These are phyloP conservation scores for Echria macrotheca DNA, from an alignment of 495 filamentous ascomycete species.

Conservation along the genomic window DNA sequence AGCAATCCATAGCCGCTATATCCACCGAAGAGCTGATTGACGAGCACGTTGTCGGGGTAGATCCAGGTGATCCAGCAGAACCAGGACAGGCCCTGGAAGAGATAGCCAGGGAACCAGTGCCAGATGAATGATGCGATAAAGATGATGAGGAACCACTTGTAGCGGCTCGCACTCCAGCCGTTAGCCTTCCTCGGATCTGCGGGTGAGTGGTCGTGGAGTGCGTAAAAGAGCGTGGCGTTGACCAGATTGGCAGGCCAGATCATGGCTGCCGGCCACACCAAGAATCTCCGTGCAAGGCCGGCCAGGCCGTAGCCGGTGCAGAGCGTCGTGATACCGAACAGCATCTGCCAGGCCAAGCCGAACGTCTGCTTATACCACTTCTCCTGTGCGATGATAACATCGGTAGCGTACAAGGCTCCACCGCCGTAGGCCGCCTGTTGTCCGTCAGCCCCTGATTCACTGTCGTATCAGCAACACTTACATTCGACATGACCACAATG, in stretches of 20 bases:
- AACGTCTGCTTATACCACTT: slow-evolving; percentile 34
- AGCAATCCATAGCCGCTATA: slow-evolving; percentile 54
- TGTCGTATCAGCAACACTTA: too few relatives aligned
- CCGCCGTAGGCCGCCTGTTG: slow-evolving; percentile 41
- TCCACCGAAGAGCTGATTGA: slow-evolving; percentile 67
- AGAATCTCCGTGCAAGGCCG: slow-evolving; percentile 58
- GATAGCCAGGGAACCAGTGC: slow-evolving; percentile 57
- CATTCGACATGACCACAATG: slow-evolving; percentile 69
- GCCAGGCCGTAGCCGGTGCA: slow-evolving; percentile 68
- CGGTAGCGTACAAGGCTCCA: slow-evolving; percentile 43
- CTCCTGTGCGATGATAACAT: slow-evolving; percentile 40
- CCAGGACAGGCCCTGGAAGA: slow-evolving; percentile 52
- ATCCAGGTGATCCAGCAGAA: slow-evolving; percentile 62
- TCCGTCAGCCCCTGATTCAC: slow-evolving; percentile 17
- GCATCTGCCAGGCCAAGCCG: slow-evolving; percentile 60
- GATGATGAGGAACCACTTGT: slow-evolving; percentile 59
- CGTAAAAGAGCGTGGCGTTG: slow-evolving; percentile 60
- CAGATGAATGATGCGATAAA: slow-evolving; percentile 46
- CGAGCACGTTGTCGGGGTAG: slow-evolving; percentile 54
- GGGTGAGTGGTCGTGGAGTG: slow-evolving; percentile 58
- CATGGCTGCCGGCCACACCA: slow-evolving; percentile 66
- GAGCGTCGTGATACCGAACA: slow-evolving; percentile 66
- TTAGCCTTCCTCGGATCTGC: slow-evolving; percentile 53
- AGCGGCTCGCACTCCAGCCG: slow-evolving; percentile 62
- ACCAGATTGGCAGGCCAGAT: slow-evolving; percentile 67